Base-by-base conservation (phyloP, 495 filamentous ascomycete genomes). In the Penicillium arizonense region DNA sequence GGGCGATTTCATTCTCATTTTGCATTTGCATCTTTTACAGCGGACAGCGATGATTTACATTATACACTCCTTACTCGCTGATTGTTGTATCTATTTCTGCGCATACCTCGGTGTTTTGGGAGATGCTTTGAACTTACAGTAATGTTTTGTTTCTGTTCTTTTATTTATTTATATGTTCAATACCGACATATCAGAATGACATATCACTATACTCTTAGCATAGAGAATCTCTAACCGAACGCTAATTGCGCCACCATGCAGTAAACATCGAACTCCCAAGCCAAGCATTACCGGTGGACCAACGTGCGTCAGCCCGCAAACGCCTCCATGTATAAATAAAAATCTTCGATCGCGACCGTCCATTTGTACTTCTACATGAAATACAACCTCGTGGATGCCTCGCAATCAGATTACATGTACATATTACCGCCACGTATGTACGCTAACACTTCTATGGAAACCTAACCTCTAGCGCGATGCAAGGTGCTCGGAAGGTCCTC, bases 61-160 rank as follows among this genome's bases (percentile, higher is more conserved):
- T 50, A 35, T 32, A 16, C 33, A 16, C 33, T 34, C 13, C 30
- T 50, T 35, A 11, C 16, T 32, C 4, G 34, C 26, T 30, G 33
- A 12, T 34, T 21, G 40, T 42, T 54, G 43, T 43, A 43, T 38
- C 44, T 50, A 35, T 20, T 36, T 57, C 21, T 51, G 57, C 54
- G 60, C 63, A 66, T 66, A 59, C 52, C 63, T 66, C 40, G 57
- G 63, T 42, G 60, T 66, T 57, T 61, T 45, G 59, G 43, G 46
- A 52, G 33, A 16, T 54, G 16, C 45, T 10, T 44, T 28, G 6
- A 3, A 1, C 18, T 39, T 28, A 11, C 18, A 5, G 11, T 8
- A 16, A 14, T 35, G 24, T n/a, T 28, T 35, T 26, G 16, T 20
- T 12, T n/a, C 12, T 38, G 16, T 42, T n/a, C 1, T n/a, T 13